phyloP scores from a whole-genome alignment of 2,329 filamentous ascomycete genomes.

The Aureobasidium musti region DNA sequence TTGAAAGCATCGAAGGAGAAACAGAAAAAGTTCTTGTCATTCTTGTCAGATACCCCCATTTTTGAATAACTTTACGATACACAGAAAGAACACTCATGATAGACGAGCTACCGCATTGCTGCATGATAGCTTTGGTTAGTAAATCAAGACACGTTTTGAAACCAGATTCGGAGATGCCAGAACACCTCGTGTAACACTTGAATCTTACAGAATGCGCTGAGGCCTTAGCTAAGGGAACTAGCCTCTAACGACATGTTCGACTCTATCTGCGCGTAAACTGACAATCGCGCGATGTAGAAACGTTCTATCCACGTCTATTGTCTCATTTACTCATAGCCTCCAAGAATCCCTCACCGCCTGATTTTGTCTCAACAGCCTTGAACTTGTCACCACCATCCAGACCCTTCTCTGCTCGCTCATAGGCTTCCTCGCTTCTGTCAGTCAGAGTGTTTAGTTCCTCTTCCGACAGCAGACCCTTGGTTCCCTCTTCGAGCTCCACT shows the following conservation, averaged over 20 bases:
- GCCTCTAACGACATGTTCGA: neutral
- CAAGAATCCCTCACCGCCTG: constrained; percentile 50
- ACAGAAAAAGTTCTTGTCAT: constrained; percentile 11
- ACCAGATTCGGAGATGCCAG: neutral
- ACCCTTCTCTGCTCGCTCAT: constrained; percentile 74
- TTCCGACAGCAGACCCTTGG: constrained; percentile 69
- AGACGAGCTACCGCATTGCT: constrained; percentile 3
- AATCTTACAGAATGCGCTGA: neutral
- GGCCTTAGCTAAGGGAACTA: neutral
- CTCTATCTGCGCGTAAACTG: neutral
- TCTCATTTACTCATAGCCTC: constrained; percentile 50
- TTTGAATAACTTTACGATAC: constrained; percentile 7
- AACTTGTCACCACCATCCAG: constrained; percentile 64
- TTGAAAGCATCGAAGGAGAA: neutral
- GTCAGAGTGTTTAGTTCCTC: constrained; percentile 75
- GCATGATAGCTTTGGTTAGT: neutral
- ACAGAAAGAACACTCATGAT: neutral
- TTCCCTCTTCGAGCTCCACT: constrained; percentile 52
- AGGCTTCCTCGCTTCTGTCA: constrained; percentile 70
- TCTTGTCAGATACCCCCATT: constrained; percentile 1
- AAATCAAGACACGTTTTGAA: neutral
- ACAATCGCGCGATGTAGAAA: neutral
- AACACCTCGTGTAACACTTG: no score
- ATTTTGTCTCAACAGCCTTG: constrained; percentile 70
- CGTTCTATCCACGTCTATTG: neutral